Evolutionary conservation across 306 rosid genomes (phyloP), one percentile per base, ranked within the genome.

Genomic region (Lathyrus sativus): DNA sequence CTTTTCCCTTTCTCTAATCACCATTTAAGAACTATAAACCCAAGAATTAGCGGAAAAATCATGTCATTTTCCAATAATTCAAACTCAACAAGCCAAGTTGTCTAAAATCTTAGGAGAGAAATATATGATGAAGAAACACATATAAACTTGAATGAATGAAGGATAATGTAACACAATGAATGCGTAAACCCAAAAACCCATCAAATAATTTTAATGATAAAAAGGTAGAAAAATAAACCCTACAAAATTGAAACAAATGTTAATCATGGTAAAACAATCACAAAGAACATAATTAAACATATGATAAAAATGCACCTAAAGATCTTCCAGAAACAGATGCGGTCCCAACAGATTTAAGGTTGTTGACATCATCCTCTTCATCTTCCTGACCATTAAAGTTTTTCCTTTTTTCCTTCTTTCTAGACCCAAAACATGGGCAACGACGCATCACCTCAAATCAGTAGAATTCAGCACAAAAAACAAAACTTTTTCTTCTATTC

Each of bases 371-470:
- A 10, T 15, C 37, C 2, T 17, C 35, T 11, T 11, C 48, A 12
- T 35, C 72, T 17, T 72, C 65, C 1, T 41, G 53, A 10, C 11
- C 51, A 55, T 50, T 64, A 37, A 9, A 35, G 11, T 28, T 65
- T 44, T 70, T 68, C 12, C 5, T 68, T 38, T 65, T 70, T n/a
- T 14, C 35, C 67, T 79, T 79, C 62, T 10, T 74, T 58, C 77
- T 51, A 35, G 10, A 15, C 54, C 83, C 80, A 43, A 81, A 81
- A 71, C 82, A 81, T 7, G 55, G 73, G 70, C 78, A 77, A 35
- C 55, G 56, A 68, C 75, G 69, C 82, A 74, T 81, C 67, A 62
- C 48, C 55, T 22, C 9, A 50, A 17, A 65, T 26, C 46, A 68
- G n/a, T 42, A 68, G 18, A 68, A 73, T 70, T 43, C 53, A n/a